Percentiles rank a stretch among this genome's conserved stretches.
Conservation (phyloP, 768 basidiomycete genomes). For the Cystofilobasidium ferigula region DNA sequence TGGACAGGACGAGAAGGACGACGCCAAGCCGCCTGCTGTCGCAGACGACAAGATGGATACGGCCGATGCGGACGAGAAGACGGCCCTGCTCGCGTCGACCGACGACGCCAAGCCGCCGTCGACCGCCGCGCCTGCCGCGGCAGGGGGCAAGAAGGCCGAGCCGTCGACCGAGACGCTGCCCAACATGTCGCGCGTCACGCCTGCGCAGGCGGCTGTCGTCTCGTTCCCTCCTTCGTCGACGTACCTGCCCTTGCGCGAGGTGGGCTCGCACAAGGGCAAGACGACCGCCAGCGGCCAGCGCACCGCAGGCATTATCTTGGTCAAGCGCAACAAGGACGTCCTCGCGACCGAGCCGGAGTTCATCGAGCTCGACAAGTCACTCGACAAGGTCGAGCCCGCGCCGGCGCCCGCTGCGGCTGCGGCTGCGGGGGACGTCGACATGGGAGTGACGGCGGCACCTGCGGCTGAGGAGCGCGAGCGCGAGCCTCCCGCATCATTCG, state of each 20-base stretch:
- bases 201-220: slow-evolving; percentile 73
- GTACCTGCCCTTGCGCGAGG: slow-evolving; percentile 78
- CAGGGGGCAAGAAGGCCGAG: slow-evolving; percentile 66
- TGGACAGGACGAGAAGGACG: slow-evolving; percentile 48
- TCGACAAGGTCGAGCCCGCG: slow-evolving; percentile 19
- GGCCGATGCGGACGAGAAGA: slow-evolving; percentile 39
- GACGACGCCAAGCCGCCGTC: slow-evolving; percentile 35
- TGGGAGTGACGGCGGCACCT: slow-evolving; percentile 9
- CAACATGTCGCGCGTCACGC: slow-evolving; percentile 87
- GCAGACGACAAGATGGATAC: slow-evolving; percentile 67
- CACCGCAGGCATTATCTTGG: slow-evolving; percentile 74
- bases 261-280: slow-evolving; percentile 13
- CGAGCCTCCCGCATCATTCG: slow-evolving; percentile 66
- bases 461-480: slow-evolving; percentile 7
- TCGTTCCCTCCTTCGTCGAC: slow-evolving; percentile 66
- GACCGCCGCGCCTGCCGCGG: slow-evolving; percentile 42
- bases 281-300: slow-evolving; percentile 36
- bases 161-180: slow-evolving; percentile 60
- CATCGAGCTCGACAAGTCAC: slow-evolving; percentile 46
- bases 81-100: slow-evolving; percentile 16
- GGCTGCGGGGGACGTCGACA: slow-evolving; percentile 16
- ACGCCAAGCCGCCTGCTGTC: slow-evolving; percentile 45
- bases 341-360: slow-evolving; percentile 54
- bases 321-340: slow-evolving; percentile 58
- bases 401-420: neutral